A percentile compares a stretch with the other conserved stretches of the same genome.
Evolutionary conservation across 2,329 filamentous ascomycete species (phyloP).

Genomic region (Cytospora piceicola): DNA sequence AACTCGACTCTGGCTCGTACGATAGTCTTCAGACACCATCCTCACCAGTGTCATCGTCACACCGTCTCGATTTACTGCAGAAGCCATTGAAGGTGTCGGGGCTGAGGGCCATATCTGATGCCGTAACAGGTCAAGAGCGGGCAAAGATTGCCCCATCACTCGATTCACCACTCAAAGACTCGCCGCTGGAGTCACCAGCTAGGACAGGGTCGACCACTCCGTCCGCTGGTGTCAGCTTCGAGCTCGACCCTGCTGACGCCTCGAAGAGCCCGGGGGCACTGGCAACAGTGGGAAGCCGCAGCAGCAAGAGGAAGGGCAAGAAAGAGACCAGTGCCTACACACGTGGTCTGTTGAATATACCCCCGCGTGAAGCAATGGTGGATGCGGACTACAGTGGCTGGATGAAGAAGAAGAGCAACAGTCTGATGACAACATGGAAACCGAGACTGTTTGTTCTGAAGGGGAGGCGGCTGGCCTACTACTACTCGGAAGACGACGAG

Average conservation of each 20-base stretch:
- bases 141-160: constrained; percentile 55
- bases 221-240: constrained; percentile 70
- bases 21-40: constrained; percentile 42
- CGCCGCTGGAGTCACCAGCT: constrained; percentile 65
- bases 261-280: constrained; percentile 59
- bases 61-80: constrained; percentile 42
- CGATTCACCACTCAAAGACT: constrained; percentile 57
- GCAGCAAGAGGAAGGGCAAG: constrained; percentile 74
- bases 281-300: constrained; percentile 52
- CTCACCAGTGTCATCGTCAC: constrained; percentile 49
- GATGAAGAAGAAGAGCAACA: constrained; percentile 99
- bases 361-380: constrained; percentile 80
- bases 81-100: constrained; percentile 54
- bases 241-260: constrained; percentile 74
- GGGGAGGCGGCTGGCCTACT: constrained; percentile 89
- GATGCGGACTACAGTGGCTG: constrained; percentile 90
- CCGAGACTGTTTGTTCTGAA: constrained; percentile 93
- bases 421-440: constrained; percentile 97
- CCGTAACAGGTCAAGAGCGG: constrained; percentile 58
- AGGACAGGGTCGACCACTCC: constrained; percentile 77
- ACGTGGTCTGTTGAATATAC: constrained; percentile 79
- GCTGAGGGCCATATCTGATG: constrained; percentile 85
- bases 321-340: constrained; percentile 95
- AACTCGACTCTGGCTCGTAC: constrained; percentile 53
- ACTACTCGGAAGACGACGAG: constrained; percentile 89